Base-by-base conservation (phyloP, 2,329 filamentous ascomycete genomes). In the Fusarium sp. region DNA sequence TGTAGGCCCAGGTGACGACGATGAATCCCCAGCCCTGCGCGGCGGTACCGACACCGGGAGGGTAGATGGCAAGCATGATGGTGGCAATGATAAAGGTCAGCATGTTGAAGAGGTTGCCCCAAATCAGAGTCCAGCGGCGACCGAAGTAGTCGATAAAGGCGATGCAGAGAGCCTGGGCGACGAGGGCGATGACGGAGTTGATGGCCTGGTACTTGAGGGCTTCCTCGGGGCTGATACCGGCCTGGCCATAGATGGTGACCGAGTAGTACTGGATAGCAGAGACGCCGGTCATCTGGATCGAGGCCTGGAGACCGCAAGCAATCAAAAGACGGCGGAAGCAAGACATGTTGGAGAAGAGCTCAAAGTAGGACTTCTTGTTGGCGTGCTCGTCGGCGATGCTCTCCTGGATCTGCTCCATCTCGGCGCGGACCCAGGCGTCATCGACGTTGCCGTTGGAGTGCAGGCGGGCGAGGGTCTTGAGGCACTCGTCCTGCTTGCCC, bases 181-280 rank as follows among this genome's bases (percentile, higher is more conserved):
- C 69, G 10, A 92, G 76, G 4, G 88, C 88, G 51, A 92, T 84
- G 57, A 91, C 80, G 4, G 83, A 87, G 65, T 87, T 89, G 70
- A 92, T 91, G 47, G 87, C 88, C 70, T 92, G 89, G 72, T 91
- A 92, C 63, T 88, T 85, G 33, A 92, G 80, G 0, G 89, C 86
- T 29, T 89, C 81, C 41, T 84, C 78, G 29, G 51, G 51, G 4
- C 35, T 21, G n/a, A 82, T 82, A 0, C 77, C 74, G 66, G 92
- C 91, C 38, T 61, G 55, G 19, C 41, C 37, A 29, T 61, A 61
- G 11, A 90, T 90, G 6, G 71, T 75, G 11, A 88, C 82, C 0
- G 84, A 87, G 72, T 88, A 92, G 72, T 92, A 92, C 69, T 92
- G 89, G 65, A 92, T 91, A 3, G 87, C 87, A 1, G 82, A 84